These are phyloP conservation scores for Conticribra weissflogii DNA, from an alignment of 108 stramenopile genomes.

Conservation along the genomic window DNA sequence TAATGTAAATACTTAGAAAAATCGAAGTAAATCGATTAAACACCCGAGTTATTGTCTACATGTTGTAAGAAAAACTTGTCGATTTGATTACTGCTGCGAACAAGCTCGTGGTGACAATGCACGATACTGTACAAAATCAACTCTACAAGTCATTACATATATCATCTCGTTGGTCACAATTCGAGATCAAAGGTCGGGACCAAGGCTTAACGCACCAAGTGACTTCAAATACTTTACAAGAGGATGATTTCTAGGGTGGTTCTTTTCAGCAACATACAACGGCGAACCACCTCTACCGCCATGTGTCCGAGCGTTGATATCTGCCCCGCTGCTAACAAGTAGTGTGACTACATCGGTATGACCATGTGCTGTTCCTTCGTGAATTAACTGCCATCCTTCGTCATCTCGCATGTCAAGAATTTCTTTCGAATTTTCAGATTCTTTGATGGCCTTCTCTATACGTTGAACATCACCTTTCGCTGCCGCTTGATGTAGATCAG, in stretches of 20 bases:
- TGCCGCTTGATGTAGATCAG: constrained; percentile 27
- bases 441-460: constrained; percentile 10
- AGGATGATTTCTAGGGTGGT: constrained; percentile 25
- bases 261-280: constrained; percentile 43
- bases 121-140: too few relatives aligned
- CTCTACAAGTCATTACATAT: too few relatives aligned
- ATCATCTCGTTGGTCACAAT: too few relatives aligned
- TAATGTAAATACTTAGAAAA: too few relatives aligned
- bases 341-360: constrained; percentile 52
- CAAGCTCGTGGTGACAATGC: too few relatives aligned
- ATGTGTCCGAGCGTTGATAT: constrained; percentile 51
- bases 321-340: constrained; percentile 53
- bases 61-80: too few relatives aligned
- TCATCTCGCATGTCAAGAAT: constrained; percentile 42
- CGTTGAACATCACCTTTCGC: constrained; percentile 17
- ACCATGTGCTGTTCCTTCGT: constrained; percentile 64
- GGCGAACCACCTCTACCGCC: constrained; percentile 16
- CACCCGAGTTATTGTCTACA: too few relatives aligned
- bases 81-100: too few relatives aligned
- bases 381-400: constrained; percentile 62
- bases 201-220: constrained; percentile 50
- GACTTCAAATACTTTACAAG: constrained; percentile 41
- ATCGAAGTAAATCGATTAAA: too few relatives aligned
- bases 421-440: background rate
- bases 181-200: constrained; percentile 13